A percentile compares a stretch with the other conserved stretches of the same genome.
phyloP scores from a whole-genome alignment of 2,329 filamentous ascomycete species.

The Claviceps capensis region DNA sequence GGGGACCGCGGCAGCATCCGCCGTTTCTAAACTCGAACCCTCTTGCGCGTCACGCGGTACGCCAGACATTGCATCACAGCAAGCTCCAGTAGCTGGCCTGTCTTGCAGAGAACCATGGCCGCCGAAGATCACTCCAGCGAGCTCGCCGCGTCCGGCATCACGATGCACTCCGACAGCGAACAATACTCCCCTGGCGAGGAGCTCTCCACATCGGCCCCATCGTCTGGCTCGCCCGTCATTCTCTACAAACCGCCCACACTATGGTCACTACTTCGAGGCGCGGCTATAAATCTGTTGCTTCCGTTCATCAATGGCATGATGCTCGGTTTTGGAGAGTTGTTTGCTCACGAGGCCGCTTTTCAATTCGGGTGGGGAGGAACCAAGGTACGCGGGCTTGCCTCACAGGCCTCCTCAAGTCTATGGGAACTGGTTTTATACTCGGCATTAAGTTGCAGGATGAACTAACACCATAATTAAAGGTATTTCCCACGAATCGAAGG shows the following conservation, averaged over 20 bases:
- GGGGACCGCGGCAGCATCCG: not conserved
- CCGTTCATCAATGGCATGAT: slow-evolving; percentile 97
- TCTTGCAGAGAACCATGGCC: slow-evolving; percentile 29
- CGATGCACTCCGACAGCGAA: slow-evolving; percentile 72
- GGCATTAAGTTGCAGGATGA: slow-evolving; percentile 2
- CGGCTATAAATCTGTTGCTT: slow-evolving; percentile 87
- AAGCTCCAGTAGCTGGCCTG: not conserved
- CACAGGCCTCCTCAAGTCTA: too few relatives aligned
- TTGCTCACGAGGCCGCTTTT: slow-evolving; percentile 92
- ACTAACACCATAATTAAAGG: slow-evolving; percentile 20
- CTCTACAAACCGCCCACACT: slow-evolving; percentile 82
- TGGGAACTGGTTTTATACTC: too few relatives aligned
- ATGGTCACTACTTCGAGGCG: slow-evolving; percentile 73
- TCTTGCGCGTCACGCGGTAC: not conserved
- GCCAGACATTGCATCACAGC: not conserved
- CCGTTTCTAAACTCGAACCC: not conserved
- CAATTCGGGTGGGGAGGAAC: slow-evolving; percentile 86
- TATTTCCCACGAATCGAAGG: slow-evolving; percentile 47
- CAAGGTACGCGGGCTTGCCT: slow-evolving; percentile 44
- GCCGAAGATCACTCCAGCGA: slow-evolving; percentile 35
- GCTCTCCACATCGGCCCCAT: slow-evolving; percentile 44
- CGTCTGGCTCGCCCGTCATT: slow-evolving; percentile 56
- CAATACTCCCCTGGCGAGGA: slow-evolving; percentile 60
- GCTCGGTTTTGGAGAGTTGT: slow-evolving; percentile 92
- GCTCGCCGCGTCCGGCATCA: slow-evolving; percentile 60